Evolutionary conservation across 768 basidiomycete species (phyloP).

Genomic region (Pleurotus giganteus): DNA sequence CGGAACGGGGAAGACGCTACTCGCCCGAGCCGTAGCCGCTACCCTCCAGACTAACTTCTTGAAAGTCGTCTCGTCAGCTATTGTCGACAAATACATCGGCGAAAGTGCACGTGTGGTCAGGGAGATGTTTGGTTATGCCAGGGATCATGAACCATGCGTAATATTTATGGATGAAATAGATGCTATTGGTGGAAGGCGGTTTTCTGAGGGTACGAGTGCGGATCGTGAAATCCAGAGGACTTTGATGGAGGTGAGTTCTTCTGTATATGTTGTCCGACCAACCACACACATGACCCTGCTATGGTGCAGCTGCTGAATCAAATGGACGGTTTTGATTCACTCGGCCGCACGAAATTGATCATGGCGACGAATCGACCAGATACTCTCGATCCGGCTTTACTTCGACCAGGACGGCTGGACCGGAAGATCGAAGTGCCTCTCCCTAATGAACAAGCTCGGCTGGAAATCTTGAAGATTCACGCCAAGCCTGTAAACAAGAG

Average conservation of each 20-base stretch:
- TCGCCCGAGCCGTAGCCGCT: slow-evolving; percentile 95
- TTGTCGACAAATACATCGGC: slow-evolving; percentile 98
- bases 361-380: slow-evolving; percentile 99
- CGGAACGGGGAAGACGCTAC: slow-evolving; percentile 93
- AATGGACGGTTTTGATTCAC: slow-evolving; percentile 99
- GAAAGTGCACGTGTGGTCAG: slow-evolving; percentile 94
- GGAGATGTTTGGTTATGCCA: slow-evolving; percentile 99
- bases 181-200: slow-evolving; percentile 86
- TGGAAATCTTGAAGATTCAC: slow-evolving; percentile 98
- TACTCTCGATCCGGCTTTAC: slow-evolving; percentile 93
- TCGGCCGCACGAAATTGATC: slow-evolving; percentile 94
- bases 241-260: slow-evolving; percentile 82
- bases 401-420: slow-evolving; percentile 94
- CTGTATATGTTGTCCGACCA: too few species aligned
- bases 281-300: neutral
- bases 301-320: slow-evolving; percentile 82
- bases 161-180: slow-evolving; percentile 99
- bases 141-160: slow-evolving; percentile 96
- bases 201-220: slow-evolving; percentile 95
- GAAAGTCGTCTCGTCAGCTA: slow-evolving; percentile 97
- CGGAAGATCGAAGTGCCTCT: slow-evolving; percentile 97
- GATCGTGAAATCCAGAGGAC: slow-evolving; percentile 99
- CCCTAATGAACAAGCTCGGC: slow-evolving; percentile 93
- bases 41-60: slow-evolving; percentile 95
- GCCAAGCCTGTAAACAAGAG: slow-evolving; percentile 91